Base-by-base conservation (phyloP, 73 alveolate genomes). In the Effrenium voratum region DNA sequence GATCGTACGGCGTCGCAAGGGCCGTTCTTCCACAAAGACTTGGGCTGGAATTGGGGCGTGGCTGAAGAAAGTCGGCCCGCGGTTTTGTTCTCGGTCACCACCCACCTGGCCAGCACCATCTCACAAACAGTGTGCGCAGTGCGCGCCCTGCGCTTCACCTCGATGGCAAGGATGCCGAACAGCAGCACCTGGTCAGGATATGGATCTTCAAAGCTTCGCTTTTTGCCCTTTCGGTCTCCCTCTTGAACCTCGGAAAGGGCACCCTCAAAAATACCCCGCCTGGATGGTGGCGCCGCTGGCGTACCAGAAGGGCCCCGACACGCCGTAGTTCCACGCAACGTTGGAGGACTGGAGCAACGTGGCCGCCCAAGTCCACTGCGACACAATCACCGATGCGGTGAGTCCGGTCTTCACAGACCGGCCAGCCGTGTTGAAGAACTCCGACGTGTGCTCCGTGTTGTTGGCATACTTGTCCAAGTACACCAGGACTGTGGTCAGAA, bases 341-440 rank as follows among this genome's bases (percentile, higher is more conserved):
- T 91, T 91, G 91, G 98, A 70, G 32, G 91, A 72, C 91, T 73
- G 88, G 63, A 91, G 80, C 63, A 91, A 46, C 28, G 91, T 91
- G 32, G 98, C 98, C 3, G 98, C 98, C 98, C 98, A 91, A 19
- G 98, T 91, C 98, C 98, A 91, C 49, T 91, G 98, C 43, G 98
- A 91, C 60, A 91, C 98, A 36, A 91, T 91, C 91, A 91, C 98
- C 13, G 98, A 75, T 5, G 98, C 98, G 24, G 91, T 91, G 41
- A 91, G 76, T 15, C 98, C 98, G 30, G 98, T 75, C 60, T 38
- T 47, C 66, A 91, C 98, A 28, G 57, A 45, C 26, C 98, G 66
- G 75, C 98, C 98, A 15, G 98, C 98, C 13, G 98, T 91, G 91
- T 91, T 91, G 80, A 91, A 91, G 81, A 57, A 75, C 91, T 91